Conservation (phyloP, 139 green algal species). For the Tetradesmus obliquus region DNA sequence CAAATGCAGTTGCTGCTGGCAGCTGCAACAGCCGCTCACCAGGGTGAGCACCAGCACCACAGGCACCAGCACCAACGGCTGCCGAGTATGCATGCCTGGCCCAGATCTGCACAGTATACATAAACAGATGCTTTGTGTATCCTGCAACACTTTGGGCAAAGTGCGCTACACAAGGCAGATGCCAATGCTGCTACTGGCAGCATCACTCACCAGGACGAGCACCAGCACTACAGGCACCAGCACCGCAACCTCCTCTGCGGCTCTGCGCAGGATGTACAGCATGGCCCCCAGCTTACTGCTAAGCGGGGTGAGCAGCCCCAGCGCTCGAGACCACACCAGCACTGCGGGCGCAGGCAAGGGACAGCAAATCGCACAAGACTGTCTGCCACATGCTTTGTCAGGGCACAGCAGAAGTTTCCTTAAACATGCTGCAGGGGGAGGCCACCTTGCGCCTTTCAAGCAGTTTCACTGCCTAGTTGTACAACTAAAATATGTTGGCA, state of each 20-base stretch:
- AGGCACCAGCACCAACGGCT: neutral
- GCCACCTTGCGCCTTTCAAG: no score
- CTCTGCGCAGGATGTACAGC: slow-evolving; percentile 26
- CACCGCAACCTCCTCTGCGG: slow-evolving; percentile 13
- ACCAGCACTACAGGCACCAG: neutral
- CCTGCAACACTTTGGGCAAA: no score
- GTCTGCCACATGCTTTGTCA: no score
- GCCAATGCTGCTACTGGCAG: neutral
- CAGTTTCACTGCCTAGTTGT: no score
- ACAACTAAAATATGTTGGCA: no score
- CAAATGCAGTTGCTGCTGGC: no score
- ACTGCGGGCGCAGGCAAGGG: neutral
- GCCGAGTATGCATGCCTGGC: no score
- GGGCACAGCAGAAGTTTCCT: no score
- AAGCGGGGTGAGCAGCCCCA: neutral
- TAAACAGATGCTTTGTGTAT: no score
- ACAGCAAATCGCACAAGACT: neutral
- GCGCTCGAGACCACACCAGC: slow-evolving; percentile 12
- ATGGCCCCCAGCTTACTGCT: neutral
- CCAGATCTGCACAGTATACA: no score
- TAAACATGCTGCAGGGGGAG: no score
- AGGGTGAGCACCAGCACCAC: neutral
- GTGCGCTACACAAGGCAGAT: no score
- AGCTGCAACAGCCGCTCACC: neutral
- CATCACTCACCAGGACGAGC: neutral